Evolutionary conservation across 441 rosid species (phyloP).

Genomic region (Manihot esculenta): DNA sequence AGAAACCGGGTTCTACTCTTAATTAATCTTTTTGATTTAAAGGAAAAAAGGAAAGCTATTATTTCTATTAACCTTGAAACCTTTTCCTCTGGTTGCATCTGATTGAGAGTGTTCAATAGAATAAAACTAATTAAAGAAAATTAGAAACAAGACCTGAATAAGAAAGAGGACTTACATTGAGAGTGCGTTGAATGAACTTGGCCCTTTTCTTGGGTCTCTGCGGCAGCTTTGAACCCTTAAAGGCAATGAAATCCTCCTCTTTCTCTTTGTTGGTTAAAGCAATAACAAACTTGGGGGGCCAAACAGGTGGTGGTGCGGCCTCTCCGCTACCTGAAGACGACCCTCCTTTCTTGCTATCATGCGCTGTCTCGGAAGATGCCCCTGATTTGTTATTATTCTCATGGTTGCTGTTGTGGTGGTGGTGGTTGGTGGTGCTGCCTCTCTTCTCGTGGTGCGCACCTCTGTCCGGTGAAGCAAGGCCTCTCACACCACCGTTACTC

Average conservation of each 20-base stretch:
- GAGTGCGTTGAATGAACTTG: constrained; percentile 67
- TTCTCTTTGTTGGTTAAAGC: constrained; percentile 74
- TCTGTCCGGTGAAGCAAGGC: constrained; percentile 49
- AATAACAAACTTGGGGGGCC: constrained; percentile 80
- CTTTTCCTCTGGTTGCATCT: background rate
- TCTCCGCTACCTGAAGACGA: constrained; percentile 75
- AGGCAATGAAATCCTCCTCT: constrained; percentile 68
- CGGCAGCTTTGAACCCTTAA: constrained; percentile 72
- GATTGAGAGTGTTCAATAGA: background rate
- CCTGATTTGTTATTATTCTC: constrained; percentile 42
- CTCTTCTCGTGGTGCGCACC: constrained; percentile 50
- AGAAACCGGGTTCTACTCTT: background rate
- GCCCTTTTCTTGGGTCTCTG: constrained; percentile 78
- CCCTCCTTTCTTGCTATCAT: constrained; percentile 54
- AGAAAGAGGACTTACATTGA: constrained; percentile 50
- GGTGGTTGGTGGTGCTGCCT: constrained; percentile 21
- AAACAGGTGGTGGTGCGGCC: constrained; percentile 42
- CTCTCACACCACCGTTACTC: constrained; percentile 50
- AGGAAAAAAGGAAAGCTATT: too few relatives aligned
- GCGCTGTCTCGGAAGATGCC: constrained; percentile 59
- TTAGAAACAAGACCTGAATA: background rate
- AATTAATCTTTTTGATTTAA: background rate
- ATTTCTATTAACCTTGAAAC: background rate
- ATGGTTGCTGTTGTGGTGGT: constrained; percentile 18
- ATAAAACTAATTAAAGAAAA: background rate